Conservation (phyloP, 371 early-diverging fungal genomes). For the Apophysomyces trapeziformis region DNA sequence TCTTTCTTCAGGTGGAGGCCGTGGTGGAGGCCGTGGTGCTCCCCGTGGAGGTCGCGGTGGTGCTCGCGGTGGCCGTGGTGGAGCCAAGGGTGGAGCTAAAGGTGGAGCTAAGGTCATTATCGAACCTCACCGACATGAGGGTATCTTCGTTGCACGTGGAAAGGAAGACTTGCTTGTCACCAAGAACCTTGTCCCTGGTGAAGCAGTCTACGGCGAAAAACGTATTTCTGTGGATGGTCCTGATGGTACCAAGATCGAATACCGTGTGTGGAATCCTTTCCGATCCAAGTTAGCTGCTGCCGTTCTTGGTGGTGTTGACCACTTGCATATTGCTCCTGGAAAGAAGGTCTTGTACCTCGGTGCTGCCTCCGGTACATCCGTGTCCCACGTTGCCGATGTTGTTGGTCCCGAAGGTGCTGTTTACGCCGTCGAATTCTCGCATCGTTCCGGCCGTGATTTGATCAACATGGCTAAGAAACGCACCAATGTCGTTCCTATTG, state of each 20-base stretch:
- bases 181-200: conserved; percentile 98
- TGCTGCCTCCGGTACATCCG: conserved; percentile 99
- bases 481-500: conserved; percentile 99
- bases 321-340: conserved; percentile 97
- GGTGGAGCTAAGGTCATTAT: conserved; percentile 94
- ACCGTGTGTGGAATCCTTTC: conserved; percentile 99
- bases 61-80: conserved; percentile 55
- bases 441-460: conserved; percentile 99
- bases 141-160: conserved; percentile 97
- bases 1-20: conserved; percentile 29
- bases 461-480: conserved; percentile 99
- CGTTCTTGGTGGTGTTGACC: conserved; percentile 98
- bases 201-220: conserved; percentile 99
- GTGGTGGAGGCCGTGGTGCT: conserved; percentile 58
- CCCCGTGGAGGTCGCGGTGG: conserved; percentile 53
- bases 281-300: conserved; percentile 99
- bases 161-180: conserved; percentile 99
- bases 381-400: conserved; percentile 99
- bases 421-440: conserved; percentile 99
- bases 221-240: conserved; percentile 94
- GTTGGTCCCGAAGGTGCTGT: conserved; percentile 99
- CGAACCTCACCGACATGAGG: conserved; percentile 97
- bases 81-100: conserved; percentile 73
- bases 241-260: conserved; percentile 98
- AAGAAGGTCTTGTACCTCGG: conserved; percentile 99